Evolutionary conservation across 179 eudicot genomes (phyloP).

Genomic region (Pouteria campechiana): DNA sequence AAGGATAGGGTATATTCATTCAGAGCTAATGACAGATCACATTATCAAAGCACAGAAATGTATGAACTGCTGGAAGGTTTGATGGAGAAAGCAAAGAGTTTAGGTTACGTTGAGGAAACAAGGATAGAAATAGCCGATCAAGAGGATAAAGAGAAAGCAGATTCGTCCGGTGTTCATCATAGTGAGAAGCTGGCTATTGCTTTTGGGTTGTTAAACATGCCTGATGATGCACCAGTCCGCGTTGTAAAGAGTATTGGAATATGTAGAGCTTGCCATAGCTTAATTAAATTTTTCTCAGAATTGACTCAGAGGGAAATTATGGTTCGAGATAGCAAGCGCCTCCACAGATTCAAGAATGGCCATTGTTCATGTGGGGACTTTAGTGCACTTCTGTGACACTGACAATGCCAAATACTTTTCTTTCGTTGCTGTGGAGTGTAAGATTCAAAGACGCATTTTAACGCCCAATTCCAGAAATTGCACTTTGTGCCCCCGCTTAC

Average conservation of each 20-base stretch:
- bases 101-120: slow-evolving; percentile 21
- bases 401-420: too few relatives aligned
- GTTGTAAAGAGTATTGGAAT: slow-evolving; percentile 52
- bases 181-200: slow-evolving; percentile 69
- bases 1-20: slow-evolving; percentile 52
- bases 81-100: slow-evolving; percentile 23
- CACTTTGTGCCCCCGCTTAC: too few relatives aligned
- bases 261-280: slow-evolving; percentile 60
- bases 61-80: slow-evolving; percentile 23
- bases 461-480: too few relatives aligned
- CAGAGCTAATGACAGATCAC: slow-evolving; percentile 11
- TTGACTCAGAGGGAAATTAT: slow-evolving; percentile 43
- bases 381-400: slow-evolving; percentile 31
- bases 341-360: slow-evolving; percentile 50
- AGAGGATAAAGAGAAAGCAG: slow-evolving; percentile 7
- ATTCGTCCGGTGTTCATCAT: slow-evolving; percentile 22
- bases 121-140: slow-evolving; percentile 13
- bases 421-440: too few relatives aligned
- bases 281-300: slow-evolving; percentile 41
- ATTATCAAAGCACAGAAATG: slow-evolving; percentile 14
- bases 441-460: too few relatives aligned
- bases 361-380: slow-evolving; percentile 68
- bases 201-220: slow-evolving; percentile 46
- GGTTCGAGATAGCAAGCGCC: slow-evolving; percentile 58
- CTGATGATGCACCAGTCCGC: slow-evolving; percentile 20